Conservation (phyloP, 176 grass and related monocot genomes). For the Cymbopogon citratus region DNA sequence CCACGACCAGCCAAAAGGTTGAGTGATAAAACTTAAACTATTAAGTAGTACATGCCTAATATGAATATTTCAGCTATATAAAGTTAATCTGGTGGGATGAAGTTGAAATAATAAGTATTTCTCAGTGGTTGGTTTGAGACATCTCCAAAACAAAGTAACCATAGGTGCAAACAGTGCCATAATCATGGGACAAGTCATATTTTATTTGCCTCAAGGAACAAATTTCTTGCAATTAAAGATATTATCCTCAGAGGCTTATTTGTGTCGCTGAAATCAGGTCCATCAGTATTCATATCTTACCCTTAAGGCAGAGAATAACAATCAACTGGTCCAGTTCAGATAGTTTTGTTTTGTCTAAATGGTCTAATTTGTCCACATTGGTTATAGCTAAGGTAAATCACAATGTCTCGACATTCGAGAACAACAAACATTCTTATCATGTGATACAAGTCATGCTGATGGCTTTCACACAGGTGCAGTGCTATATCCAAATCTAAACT, state of each 20-base stretch:
- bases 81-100: not conserved
- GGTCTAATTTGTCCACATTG: constrained; percentile 8
- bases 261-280: not conserved
- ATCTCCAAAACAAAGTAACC: not conserved
- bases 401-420: not conserved
- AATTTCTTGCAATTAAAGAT: not conserved
- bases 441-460: not conserved
- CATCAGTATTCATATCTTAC: not conserved
- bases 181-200: not conserved
- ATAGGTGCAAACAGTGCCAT: not conserved
- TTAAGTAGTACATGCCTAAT: not conserved
- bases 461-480: not conserved
- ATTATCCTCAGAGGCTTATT: not conserved
- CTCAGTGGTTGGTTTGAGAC: constrained; percentile 2
- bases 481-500: constrained; percentile 12
- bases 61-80: constrained; percentile 11
- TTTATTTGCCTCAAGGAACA: constrained; percentile 13
- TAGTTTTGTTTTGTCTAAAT: not conserved
- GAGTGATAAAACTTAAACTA: not conserved
- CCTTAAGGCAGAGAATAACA: constrained; percentile 6
- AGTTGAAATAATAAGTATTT: constrained; percentile 12
- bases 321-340: not conserved
- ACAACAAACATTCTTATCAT: not conserved
- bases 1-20: constrained; percentile 52
- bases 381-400: not conserved